Percentiles rank a stretch among this genome's conserved stretches.
Conservation (phyloP, 176 grass and related monocot species). For the Hyparrhenia diplandra region DNA sequence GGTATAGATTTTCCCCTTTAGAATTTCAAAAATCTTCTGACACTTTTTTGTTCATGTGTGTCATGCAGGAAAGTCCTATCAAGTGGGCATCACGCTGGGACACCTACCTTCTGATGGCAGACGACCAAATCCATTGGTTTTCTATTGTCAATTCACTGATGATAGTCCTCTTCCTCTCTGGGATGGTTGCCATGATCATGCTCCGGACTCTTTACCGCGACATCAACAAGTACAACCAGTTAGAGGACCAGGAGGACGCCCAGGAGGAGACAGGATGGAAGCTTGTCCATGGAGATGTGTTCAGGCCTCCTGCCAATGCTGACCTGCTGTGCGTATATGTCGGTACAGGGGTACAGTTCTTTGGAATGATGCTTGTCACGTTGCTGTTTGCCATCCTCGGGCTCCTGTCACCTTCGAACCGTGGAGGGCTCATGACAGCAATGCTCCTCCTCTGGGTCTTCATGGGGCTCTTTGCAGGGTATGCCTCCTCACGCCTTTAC, state of each 20-base stretch:
- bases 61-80: too few species aligned
- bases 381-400: conserved; percentile 84
- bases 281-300: conserved; percentile 90
- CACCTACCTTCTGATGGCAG: conserved; percentile 48
- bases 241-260: conserved; percentile 85
- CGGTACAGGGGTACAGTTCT: conserved; percentile 81
- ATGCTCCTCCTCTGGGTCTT: conserved; percentile 87
- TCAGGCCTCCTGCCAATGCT: conserved; percentile 54
- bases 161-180: conserved; percentile 89
- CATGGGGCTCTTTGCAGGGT: conserved; percentile 84
- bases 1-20: too few species aligned
- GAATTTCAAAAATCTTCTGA: too few species aligned
- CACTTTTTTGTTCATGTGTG: too few species aligned
- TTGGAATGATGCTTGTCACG: conserved; percentile 85
- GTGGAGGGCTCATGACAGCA: conserved; percentile 78
- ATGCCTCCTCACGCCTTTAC: conserved; percentile 67
- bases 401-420: conserved; percentile 71
- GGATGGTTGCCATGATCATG: conserved; percentile 98
- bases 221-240: conserved; percentile 84
- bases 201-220: conserved; percentile 77
- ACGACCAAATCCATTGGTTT: conserved; percentile 95
- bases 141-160: conserved; percentile 86
- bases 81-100: too few species aligned
- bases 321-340: conserved; percentile 74
- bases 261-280: conserved; percentile 98